These are phyloP conservation scores for Gymnopilus junonius DNA, from an alignment of 768 basidiomycete species.

Conservation along the genomic window DNA sequence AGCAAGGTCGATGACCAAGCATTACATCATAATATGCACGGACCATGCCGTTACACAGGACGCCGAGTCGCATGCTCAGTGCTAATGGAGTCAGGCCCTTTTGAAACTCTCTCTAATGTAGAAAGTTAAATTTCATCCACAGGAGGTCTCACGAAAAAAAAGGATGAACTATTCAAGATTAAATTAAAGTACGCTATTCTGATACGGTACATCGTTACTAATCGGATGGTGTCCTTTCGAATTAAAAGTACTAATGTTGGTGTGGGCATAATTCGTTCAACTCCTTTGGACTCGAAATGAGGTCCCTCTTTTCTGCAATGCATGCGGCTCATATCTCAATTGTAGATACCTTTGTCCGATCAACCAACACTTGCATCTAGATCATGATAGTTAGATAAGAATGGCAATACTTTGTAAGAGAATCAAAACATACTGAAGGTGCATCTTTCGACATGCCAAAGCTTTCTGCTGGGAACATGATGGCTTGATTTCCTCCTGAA, in stretches of 20 bases:
- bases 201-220: background rate
- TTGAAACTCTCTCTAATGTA: no score
- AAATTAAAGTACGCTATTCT: background rate
- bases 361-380: background rate
- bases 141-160: no score
- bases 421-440: background rate
- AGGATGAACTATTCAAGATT: no score
- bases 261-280: background rate
- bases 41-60: no score
- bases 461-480: constrained; percentile 12
- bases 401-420: background rate
- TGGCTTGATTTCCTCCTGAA: constrained; percentile 11
- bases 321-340: background rate
- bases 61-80: no score
- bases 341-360: background rate
- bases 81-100: no score
- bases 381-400: background rate
- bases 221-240: background rate
- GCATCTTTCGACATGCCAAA: background rate
- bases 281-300: background rate
- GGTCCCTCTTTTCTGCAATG: background rate
- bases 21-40: no score
- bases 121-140: no score
- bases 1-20: no score
- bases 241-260: background rate